Base-by-base conservation (phyloP, 331 rosid genomes). In the Quercus phellos region DNA sequence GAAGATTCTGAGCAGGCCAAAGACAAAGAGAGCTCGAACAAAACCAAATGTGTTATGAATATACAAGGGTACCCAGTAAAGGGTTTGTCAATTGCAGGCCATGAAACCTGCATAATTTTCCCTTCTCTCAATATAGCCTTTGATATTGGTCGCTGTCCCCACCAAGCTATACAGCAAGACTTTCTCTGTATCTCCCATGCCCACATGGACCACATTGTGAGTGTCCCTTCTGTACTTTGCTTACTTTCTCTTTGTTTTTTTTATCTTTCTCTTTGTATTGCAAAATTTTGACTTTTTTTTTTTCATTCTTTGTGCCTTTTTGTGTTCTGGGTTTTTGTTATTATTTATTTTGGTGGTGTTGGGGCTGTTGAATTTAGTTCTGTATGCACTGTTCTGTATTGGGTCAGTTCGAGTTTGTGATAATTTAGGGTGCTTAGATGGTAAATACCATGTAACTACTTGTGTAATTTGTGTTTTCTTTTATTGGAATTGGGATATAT, bases 121-220 rank as follows among this genome's bases (percentile, higher is more conserved):
- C 92, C 95, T 0, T 73, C 88, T 4, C 90, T 92, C 38, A 92
- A 83, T 18, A 70, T 90, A 72, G 93, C 92, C 35, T 94, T 94
- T 30, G 97, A 94, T 83, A 94, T 92, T 60, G 98, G 97, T 72
- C 92, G 98, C 43, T 92, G 97, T 85, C 98, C 98, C n/a, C 90
- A 89, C 38, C 96, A 92, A 1, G 98, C 97, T 61, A 82, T 94
- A 38, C 61, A 86, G 27, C 92, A 92, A 61, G 88, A 92, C 80
- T 92, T 90, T 75, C 89, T 94, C 74, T 86, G 88, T 32, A 92
- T 92, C 85, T 90, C 98, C n/a, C 97, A 92, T 84, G 91, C 91
- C 26, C 98, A 94, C 81, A 88, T 94, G 97, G 97, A 94, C 85
- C 97, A 92, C 91, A 94, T 94, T 66, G 98, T 94, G 79, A 85